Conservation (phyloP, 2,329 filamentous ascomycete species). For the Trichoderma breve region DNA sequence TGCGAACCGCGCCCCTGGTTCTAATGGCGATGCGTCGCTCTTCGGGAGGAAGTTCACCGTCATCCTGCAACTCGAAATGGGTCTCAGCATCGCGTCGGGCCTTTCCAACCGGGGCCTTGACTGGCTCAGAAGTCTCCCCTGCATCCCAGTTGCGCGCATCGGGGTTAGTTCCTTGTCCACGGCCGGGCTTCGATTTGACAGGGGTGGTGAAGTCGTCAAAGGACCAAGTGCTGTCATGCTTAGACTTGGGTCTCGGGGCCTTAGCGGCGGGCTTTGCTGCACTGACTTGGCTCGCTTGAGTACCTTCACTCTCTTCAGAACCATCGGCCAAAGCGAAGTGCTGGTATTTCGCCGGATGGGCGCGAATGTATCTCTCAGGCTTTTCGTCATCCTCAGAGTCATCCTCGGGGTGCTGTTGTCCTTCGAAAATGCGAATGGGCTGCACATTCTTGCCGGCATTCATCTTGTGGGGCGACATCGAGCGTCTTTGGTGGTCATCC, state of each 20-base stretch:
- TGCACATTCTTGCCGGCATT: constrained; percentile 62
- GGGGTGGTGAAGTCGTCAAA: constrained; percentile 89
- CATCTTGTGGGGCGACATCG: constrained; percentile 47
- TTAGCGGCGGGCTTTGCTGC: constrained; percentile 42
- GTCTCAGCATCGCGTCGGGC: constrained; percentile 75
- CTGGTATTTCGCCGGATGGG: constrained; percentile 75
- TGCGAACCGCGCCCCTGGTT: constrained; percentile 57
- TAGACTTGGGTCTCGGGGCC: constrained; percentile 50
- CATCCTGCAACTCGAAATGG: constrained; percentile 83
- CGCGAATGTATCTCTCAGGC: constrained; percentile 52
- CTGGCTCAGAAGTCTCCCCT: constrained; percentile 42
- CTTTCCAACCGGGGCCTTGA: constrained; percentile 32
- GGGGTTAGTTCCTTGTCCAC: constrained; percentile 46
- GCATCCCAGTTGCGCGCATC: constrained; percentile 79
- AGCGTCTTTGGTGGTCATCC: constrained; percentile 53
- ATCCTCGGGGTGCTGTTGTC: constrained; percentile 43
- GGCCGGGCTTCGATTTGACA: constrained; percentile 65
- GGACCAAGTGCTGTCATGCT: constrained; percentile 75
- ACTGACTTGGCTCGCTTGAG: background rate
- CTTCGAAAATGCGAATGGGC: constrained; percentile 62
- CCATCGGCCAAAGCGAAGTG: constrained; percentile 82
- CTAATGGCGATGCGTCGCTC: constrained; percentile 43
- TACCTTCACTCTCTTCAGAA: constrained; percentile 47
- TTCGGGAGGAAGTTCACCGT: constrained; percentile 58
- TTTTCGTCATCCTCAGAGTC: constrained; percentile 41